A percentile compares a stretch with the other conserved stretches of the same genome.
These are phyloP conservation scores for Pleomassaria siparia DNA, from an alignment of 2,329 filamentous ascomycete species.

Conservation along the genomic window DNA sequence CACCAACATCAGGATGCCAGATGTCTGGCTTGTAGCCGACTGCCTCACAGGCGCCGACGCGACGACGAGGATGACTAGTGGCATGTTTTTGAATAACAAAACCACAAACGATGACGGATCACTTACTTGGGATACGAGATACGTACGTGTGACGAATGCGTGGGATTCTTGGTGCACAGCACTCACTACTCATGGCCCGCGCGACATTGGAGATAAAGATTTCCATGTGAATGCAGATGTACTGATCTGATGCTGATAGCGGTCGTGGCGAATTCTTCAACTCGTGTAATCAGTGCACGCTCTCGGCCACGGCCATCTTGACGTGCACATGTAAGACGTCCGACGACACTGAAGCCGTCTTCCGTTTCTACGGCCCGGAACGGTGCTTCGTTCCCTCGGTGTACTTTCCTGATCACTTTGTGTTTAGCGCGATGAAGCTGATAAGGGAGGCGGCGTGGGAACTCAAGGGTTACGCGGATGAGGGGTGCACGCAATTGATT, in stretches of 20 bases:
- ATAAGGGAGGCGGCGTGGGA: slow-evolving; percentile 7
- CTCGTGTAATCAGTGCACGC: slow-evolving; percentile 4
- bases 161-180: background rate
- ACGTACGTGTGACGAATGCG: background rate
- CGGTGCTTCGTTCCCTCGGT: slow-evolving; percentile 4
- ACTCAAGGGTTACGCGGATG: slow-evolving; percentile 7
- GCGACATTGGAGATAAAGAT: background rate
- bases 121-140: slow-evolving; percentile 5
- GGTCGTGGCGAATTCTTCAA: background rate
- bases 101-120: slow-evolving; percentile 9
- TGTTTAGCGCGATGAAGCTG: slow-evolving; percentile 6
- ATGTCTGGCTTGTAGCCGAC: slow-evolving; percentile 12
- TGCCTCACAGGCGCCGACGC: slow-evolving; percentile 9
- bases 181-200: too few species aligned
- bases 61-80: slow-evolving; percentile 10
- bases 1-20: slow-evolving; percentile 4
- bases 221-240: background rate
- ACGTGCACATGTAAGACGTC: background rate
- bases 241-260: too few species aligned
- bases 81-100: slow-evolving; percentile 9
- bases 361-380: background rate
- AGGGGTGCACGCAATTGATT: slow-evolving; percentile 2
- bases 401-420: slow-evolving; percentile 7
- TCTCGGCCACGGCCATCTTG: background rate
- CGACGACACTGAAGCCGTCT: background rate